Evolutionary conservation across 495 filamentous ascomycete species (phyloP), one percentile per base, ranked within the genome.

Genomic region (Penicillium maclennaniae): DNA sequence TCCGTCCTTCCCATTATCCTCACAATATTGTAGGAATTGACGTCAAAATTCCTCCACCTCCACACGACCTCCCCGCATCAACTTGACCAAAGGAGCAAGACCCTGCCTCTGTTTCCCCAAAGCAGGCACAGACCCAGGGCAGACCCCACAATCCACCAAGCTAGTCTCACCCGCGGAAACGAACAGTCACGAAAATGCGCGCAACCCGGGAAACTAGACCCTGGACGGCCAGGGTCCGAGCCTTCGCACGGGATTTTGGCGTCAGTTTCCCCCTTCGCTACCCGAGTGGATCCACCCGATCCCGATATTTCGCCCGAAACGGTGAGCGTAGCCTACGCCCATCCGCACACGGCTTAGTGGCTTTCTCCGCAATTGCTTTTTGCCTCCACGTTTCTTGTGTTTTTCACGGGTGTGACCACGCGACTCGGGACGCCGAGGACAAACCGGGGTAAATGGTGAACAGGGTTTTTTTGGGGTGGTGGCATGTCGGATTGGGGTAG

Each of bases 391-490:
- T 59, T 54, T 59, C 39, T 23, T 17, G 9, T 34, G 28, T 42
- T 28, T 47, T 52, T 17, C 36, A 41, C 25, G 49, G 54, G 46
- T 28, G 37, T 47, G 28, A 39, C 47, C 52, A 47, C 43, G 46
- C 28, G 42, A 57, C 40, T 65, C 61, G 61, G 61, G 51, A 61
- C 53, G 36, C 61, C 62, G 59, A 63, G 53, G 8, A 10, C 31
- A 34, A 34, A 56, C 58, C 47, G 54, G 59, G 59, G 55, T 49
- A 56, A 37, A 26, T 12, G 25, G 47, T 54, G 45, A 43, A n/a
- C 6, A 26, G 37, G 43, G 19, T 21, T 10, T 37, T 25, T 19
- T 12, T 27, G 31, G 34, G 31, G 19, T 15, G 27, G 17, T 9
- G 37, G 34, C 34, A 25, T 10, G 27, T 17, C 1, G 31, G 23